Evolutionary conservation across 257 asterid genomes (phyloP), one percentile per base, ranked within the genome.

Genomic region (Osmanthus fragrans): DNA sequence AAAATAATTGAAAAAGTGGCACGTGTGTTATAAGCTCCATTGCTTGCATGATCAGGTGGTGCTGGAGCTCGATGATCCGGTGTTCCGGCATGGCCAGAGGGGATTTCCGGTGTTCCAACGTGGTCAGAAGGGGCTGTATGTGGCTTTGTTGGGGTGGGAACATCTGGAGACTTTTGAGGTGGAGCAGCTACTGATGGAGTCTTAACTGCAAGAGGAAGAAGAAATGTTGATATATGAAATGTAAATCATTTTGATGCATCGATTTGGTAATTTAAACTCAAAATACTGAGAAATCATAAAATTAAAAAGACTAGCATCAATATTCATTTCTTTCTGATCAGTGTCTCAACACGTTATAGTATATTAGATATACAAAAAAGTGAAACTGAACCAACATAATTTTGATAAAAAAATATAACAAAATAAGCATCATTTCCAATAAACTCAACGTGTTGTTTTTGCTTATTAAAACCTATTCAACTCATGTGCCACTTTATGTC

Each of bases 111-210:
- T 78, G 16, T 65, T 63, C 51, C 39, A 6, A 58, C 56, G 3
- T 1, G 42, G 1, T 23, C 34, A 34, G 63, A n/a, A 8, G 77
- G 49, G 11, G 77, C 23, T 27, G 80, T 56, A 5, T 73, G 76
- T 16, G 82, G 73, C 45, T 10, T 51, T 15, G 2, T 23, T 0
- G 40, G 8, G 2, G 75, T 70, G 7, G 76, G 74, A 19, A 33
- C 64, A 54, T 16, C 42, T 15, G 79, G 73, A 77, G 71, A 70
- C 42, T 13, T 29, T 60, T 73, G 47, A 68, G 33, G 37, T 40
- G 84, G 84, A 76, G 39, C 64, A 64, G 63, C 63, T 36, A 2
- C 4, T 34, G 32, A 8, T 32, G 75, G 78, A 76, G 82, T 37
- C 65, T 12, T 76, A 63, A 51, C 71, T 76, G 72, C 74, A 71